Evolutionary conservation across 2,329 filamentous ascomycete genomes (phyloP), one percentile per base, ranked within the genome.

Genomic region (Trichoderma harzianum): DNA sequence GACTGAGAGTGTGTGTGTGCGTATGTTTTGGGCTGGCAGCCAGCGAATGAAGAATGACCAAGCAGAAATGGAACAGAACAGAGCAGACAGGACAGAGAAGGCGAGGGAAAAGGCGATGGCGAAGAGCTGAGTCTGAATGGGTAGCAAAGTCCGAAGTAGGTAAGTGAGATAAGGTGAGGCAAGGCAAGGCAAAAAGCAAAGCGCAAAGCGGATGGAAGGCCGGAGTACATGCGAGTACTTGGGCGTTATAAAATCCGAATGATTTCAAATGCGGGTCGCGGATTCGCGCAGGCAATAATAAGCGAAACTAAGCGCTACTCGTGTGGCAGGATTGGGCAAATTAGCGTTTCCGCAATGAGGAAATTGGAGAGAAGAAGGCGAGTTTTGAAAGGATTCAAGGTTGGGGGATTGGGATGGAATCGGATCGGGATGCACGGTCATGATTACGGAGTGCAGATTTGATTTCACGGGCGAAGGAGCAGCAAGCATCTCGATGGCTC

Each of bases 221-320:
- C 26, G 36, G 24, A 63, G 63, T 55, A 51, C 47, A 12, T 26
- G 63, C 32, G 30, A 36, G 55, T 60, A 39, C 51, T 51, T 65
- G 28, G 26, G 18, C 43, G 43, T 47, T 61, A 26, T 36, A 55
- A 55, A 66, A 55, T 57, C 63, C 47, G 63, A 55, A 66, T 69
- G 66, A 69, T 69, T 69, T 69, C 68, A 70, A 64, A 70, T 70
- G 60, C 68, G 58, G 68, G 60, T 63, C 68, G 51, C 60, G 68
- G 51, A 70, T 55, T 64, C 58, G 57, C 57, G 57, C 39, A 47
- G 26, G 26, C 53, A 60, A 26, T 34, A 69, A 61, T 69, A 69
- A 61, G 57, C 57, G 57, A 69, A 69, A 69, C 66, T 69, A 61
- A 61, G 57, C 66, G 66, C 66, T 69, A 69, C 53, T 16, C 7